Evolutionary conservation across 208 protist species (phyloP).

Genomic region (Acanthamoeba healyi): DNA sequence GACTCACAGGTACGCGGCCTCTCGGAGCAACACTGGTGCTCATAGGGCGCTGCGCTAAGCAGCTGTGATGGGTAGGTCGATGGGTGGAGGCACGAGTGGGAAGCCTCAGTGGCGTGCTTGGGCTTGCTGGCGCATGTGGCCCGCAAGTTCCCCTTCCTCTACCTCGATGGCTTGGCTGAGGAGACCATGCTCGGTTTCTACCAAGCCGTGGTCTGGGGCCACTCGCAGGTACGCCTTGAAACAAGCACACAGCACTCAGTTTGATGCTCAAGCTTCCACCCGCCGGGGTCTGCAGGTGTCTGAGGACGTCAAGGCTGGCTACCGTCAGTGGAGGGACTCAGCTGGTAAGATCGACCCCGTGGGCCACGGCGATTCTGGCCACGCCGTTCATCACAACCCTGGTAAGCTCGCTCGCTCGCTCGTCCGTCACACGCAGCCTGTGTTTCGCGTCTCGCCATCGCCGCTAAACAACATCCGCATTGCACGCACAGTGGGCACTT

Average conservation of each 20-base stretch:
- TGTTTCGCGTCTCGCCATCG: neutral
- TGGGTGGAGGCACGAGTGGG: conserved; percentile 59
- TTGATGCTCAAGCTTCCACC: too few relatives aligned
- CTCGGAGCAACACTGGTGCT: too few relatives aligned
- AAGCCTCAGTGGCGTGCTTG: conserved; percentile 31
- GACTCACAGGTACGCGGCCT: neutral
- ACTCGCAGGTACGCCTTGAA: neutral
- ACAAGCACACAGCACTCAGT: neutral
- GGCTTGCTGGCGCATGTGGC: conserved; percentile 8
- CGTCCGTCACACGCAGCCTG: too few relatives aligned
- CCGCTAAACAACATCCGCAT: neutral
- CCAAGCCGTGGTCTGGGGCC: conserved; percentile 28
- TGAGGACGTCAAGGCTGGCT: neutral
- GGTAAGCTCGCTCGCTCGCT: neutral
- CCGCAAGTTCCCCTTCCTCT: conserved; percentile 47
- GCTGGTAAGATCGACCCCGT: conserved; percentile 12
- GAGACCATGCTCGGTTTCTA: conserved; percentile 50
- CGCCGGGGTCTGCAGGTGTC: too few relatives aligned
- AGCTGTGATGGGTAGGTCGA: neutral
- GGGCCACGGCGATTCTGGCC: conserved; percentile 11
- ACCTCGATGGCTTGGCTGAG: neutral
- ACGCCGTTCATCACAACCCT: conserved; percentile 29
- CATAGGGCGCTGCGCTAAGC: neutral
- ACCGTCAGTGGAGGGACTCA: conserved; percentile 28
- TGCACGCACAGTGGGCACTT: neutral